Evolutionary conservation across 768 basidiomycete genomes (phyloP), one percentile per base, ranked within the genome.

Genomic region (Boletus sensibilis): DNA sequence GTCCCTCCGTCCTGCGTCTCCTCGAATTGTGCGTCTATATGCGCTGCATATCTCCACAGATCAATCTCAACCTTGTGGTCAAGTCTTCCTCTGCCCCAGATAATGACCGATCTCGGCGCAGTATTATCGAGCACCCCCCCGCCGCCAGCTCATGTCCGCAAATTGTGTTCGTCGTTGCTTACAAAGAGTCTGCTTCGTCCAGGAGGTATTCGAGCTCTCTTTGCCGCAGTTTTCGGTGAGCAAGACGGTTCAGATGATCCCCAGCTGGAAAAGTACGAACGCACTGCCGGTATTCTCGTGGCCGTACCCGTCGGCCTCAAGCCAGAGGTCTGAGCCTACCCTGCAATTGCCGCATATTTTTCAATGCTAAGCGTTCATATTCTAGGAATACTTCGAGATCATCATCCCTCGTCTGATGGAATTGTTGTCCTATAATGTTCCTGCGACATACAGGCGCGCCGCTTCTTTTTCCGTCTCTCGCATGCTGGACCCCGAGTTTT

Each of bases 391-490:
- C 66, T 88, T 82, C 54, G 51, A 60, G 4, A 74, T 65, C 25
- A 76, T 89, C 44, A 64, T 84, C 9, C 84, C 88, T 6, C 76
- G 79, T 43, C 71, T 90, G 21, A 60, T 88, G 14, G 73, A 73
- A 16, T 64, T 88, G 27, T 66, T 91, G 23, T 71, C 75, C 5
- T 65, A 76, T 0, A 55, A 66, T 16, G 63, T 65, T 10, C 67
- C 71, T 18, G 59, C 65, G 2, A 72, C 76, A 3, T 80, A 87
- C 61, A 77, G 74, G 52, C 79, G 86, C 20, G 87, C 85, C 0
- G 84, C 84, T 10, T 82, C 89, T 3, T 90, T 88, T 67, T 71
- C 84, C 2, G 66, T 92, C 43, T 87, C 88, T 23, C 82, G 85
- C 16, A 82, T 90, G 73, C 72, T 92, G 2, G 74, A 78, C 41